A percentile compares a stretch with the other conserved stretches of the same genome.
These are phyloP conservation scores for Ajuga chamaepitys DNA, from an alignment of 257 asterid species.

Conservation along the genomic window DNA sequence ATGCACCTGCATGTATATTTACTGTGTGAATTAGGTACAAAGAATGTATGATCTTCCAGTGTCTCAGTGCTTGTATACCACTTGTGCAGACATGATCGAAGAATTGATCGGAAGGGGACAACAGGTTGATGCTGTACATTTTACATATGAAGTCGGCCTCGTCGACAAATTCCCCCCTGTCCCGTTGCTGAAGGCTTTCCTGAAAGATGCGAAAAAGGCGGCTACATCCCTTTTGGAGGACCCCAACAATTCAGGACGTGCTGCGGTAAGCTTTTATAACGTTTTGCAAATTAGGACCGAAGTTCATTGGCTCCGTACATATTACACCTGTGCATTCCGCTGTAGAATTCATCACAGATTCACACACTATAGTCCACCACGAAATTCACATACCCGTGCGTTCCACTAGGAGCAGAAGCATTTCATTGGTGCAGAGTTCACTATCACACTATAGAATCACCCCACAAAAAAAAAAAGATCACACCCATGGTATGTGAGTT, in stretches of 20 bases:
- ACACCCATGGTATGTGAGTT: too few relatives aligned
- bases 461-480: too few relatives aligned
- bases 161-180: slow-evolving; percentile 83
- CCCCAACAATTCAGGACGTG: slow-evolving; percentile 85
- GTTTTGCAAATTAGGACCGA: too few relatives aligned
- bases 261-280: slow-evolving; percentile 46
- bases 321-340: too few relatives aligned
- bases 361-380: too few relatives aligned
- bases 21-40: not conserved
- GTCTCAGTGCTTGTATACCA: slow-evolving; percentile 27
- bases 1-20: not conserved
- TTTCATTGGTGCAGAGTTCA: too few relatives aligned
- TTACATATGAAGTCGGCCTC: slow-evolving; percentile 90
- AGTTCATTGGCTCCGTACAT: too few relatives aligned
- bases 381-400: too few relatives aligned
- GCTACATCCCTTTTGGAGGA: slow-evolving; percentile 70
- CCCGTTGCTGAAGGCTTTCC: slow-evolving; percentile 85
- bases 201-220: slow-evolving; percentile 86
- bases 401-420: not conserved
- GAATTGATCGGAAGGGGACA: slow-evolving; percentile 94
- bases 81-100: slow-evolving; percentile 78
- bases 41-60: slow-evolving; percentile 12
- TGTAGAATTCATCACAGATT: too few relatives aligned
- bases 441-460: too few relatives aligned
- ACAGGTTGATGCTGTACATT: slow-evolving; percentile 99